Evolutionary conservation across 176 grass and related monocot genomes (phyloP).

Genomic region (Elaeis guineensis): DNA sequence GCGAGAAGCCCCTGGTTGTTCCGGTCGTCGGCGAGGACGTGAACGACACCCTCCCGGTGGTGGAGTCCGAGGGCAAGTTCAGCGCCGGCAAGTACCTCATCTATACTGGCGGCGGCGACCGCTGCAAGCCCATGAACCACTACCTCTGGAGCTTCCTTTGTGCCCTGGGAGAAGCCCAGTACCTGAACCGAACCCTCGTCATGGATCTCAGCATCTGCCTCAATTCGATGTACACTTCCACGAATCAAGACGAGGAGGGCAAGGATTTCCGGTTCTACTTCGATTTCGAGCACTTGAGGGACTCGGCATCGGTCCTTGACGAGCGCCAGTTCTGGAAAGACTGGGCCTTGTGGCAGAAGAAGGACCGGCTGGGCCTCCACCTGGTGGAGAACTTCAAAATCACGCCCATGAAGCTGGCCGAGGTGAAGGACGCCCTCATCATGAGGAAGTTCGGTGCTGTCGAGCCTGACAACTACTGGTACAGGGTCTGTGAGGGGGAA

Average conservation of each 20-base stretch:
- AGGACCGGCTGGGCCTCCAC: slow-evolving; percentile 36
- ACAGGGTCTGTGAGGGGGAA: slow-evolving; percentile 77
- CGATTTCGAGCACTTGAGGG: slow-evolving; percentile 3
- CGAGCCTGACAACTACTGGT: slow-evolving; percentile 83
- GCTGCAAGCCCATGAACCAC: slow-evolving; percentile 53
- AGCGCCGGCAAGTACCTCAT: slow-evolving; percentile 53
- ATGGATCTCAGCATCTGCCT: slow-evolving; percentile 5
- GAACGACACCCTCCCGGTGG: slow-evolving; percentile 69
- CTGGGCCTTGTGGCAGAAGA: neutral
- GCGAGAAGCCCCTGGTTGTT: slow-evolving; percentile 17
- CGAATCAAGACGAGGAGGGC: neutral
- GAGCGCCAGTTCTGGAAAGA: neutral
- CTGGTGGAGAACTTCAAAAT: slow-evolving; percentile 66
- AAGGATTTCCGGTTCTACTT: slow-evolving; percentile 10
- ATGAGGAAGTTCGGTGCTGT: slow-evolving; percentile 80
- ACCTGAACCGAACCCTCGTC: slow-evolving; percentile 5
- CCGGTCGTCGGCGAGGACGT: slow-evolving; percentile 70
- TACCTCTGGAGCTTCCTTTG: slow-evolving; percentile 6
- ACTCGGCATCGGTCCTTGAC: neutral
- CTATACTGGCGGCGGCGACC: slow-evolving; percentile 76
- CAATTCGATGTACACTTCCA: neutral
- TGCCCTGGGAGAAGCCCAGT: slow-evolving; percentile 1
- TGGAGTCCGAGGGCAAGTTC: slow-evolving; percentile 71
- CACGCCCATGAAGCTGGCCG: slow-evolving; percentile 71
- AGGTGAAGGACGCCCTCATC: slow-evolving; percentile 63